Evolutionary conservation across 495 filamentous ascomycete genomes (phyloP), one percentile per base, ranked within the genome.

Genomic region (Astrothelium macrocarpum): DNA sequence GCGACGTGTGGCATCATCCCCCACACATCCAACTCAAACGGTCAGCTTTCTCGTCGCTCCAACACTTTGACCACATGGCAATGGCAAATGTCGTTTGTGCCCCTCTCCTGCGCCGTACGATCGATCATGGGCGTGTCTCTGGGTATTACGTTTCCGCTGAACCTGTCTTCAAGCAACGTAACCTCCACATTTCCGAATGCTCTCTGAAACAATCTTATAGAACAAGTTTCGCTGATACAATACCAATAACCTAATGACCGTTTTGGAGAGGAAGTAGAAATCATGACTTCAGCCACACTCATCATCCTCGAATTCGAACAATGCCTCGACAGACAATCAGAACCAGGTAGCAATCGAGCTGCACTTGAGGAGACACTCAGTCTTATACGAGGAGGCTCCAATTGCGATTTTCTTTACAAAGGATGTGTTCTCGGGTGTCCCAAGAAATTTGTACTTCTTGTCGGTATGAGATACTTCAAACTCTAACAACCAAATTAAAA

Each of bases 241-340:
- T 39, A 14, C 5, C 14, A 23, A 18, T 18, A 18, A 29, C 20
- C 29, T 20, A 20, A 49, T 16, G 23, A n/a, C 9, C 49, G 26
- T 20, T 29, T 29, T 56, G 9, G 20, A 26, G 49, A 16, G 29
- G 16, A 29, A 16, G 7, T 10, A 29, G 0, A 26, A 12, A 56
- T 26, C 25, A 56, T 56, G 49, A 56, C 49, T 56, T 56, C 49
- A 20, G 49, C 49, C 20, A 56, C 49, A 28, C 49, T 56, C 49
- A 56, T 56, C 9, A 56, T 20, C 20, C 25, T 56, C 49, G 49
- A 56, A 5, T 56, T 56, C 49, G 25, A 56, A 16, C 23, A 56
- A 20, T 20, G 23, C 5, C 25, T 56, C 23, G 49, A 56, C 25
- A 56, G 10, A 11, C 20, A 5, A 12, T 2, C 20, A 56, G 49